phyloP scores from a whole-genome alignment of 2,329 filamentous ascomycete species.

The Sporothrix phasma region DNA sequence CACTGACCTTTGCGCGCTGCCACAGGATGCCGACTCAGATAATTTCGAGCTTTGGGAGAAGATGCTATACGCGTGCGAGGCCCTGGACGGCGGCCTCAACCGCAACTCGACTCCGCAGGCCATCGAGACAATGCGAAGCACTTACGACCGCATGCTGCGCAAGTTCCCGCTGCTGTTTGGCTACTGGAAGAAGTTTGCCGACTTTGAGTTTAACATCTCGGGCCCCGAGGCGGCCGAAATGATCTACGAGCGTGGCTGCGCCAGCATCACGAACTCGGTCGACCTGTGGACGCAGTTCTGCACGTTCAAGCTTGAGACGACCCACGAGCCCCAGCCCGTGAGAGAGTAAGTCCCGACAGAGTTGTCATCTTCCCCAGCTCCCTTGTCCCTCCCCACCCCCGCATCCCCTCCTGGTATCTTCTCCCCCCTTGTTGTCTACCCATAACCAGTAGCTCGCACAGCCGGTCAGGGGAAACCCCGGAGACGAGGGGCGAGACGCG shows the following conservation, averaged over 20 bases:
- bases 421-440: conserved; percentile 46
- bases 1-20: not conserved
- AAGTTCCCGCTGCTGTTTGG: conserved; percentile 95
- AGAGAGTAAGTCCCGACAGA: conserved; percentile 85
- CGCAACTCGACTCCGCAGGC: conserved; percentile 94
- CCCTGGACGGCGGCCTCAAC: conserved; percentile 84
- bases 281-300: conserved; percentile 98
- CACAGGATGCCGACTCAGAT: conserved; percentile 61
- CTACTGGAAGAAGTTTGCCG: conserved; percentile 99
- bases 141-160: conserved; percentile 84
- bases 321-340: conserved; percentile 86
- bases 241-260: conserved; percentile 92
- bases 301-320: conserved; percentile 94
- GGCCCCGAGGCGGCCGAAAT: conserved; percentile 96
- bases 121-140: conserved; percentile 73
- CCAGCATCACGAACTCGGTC: conserved; percentile 85
- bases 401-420: not conserved
- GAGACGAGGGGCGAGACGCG: not conserved
- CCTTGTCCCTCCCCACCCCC: not conserved
- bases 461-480: conserved; percentile 19
- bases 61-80: conserved; percentile 71
- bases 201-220: conserved; percentile 92
- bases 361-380: not conserved
- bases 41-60: conserved; percentile 95
- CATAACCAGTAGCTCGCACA: conserved; percentile 28